Evolutionary conservation across 768 basidiomycete species (phyloP).

Genomic region (Tylopilus subfusipes): DNA sequence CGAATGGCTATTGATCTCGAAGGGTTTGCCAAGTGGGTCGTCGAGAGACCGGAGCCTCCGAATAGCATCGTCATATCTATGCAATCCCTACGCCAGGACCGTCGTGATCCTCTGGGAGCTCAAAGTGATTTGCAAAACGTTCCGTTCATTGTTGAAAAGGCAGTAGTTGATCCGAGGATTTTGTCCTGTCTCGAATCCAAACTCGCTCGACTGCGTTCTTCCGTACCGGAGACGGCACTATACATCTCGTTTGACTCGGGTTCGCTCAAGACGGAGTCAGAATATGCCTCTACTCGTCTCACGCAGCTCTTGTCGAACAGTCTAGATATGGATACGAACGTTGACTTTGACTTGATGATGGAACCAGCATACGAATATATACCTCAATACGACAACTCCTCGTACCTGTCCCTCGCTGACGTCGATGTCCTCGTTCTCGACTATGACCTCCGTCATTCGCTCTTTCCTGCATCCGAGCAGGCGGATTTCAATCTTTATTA

Average conservation of each 20-base stretch:
- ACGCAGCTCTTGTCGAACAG: constrained; percentile 14
- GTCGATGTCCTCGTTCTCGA: constrained; percentile 49
- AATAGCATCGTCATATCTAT: constrained; percentile 39
- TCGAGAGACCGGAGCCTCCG: constrained; percentile 23
- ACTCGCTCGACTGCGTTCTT: constrained; percentile 13
- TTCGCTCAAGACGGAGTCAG: not conserved
- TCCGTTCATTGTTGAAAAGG: constrained; percentile 1
- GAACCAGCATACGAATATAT: constrained; percentile 12
- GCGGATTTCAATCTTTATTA: constrained; percentile 36
- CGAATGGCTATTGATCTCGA: constrained; percentile 33
- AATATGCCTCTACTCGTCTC: constrained; percentile 15
- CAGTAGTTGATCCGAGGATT: constrained; percentile 10
- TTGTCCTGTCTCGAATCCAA: constrained; percentile 21
- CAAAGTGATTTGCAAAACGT: not conserved
- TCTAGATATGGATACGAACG: not conserved
- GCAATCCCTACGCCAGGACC: constrained; percentile 18
- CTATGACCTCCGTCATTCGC: constrained; percentile 48
- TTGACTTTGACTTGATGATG: constrained; percentile 9
- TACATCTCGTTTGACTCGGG: constrained; percentile 10
- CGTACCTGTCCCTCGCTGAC: constrained; percentile 21
- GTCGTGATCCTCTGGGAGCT: not conserved
- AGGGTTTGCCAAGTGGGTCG: constrained; percentile 39
- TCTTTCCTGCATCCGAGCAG: constrained; percentile 30
- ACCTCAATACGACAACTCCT: constrained; percentile 12
- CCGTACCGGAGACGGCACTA: constrained; percentile 1